phyloP scores from a whole-genome alignment of 371 early-diverging fungal genomes.

The Lichtheimia hyalospora region DNA sequence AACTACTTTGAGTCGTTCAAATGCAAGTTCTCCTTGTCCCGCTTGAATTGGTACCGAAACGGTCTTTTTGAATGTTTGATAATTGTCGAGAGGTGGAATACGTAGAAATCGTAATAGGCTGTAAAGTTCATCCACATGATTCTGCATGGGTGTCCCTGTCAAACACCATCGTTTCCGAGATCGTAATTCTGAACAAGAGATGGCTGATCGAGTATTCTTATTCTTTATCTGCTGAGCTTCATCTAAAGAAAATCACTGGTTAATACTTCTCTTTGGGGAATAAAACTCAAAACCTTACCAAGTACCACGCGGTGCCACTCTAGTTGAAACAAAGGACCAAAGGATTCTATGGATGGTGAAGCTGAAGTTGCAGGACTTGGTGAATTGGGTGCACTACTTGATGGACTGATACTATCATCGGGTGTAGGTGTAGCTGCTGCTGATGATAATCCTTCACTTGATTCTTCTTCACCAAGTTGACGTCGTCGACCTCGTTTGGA shows the following conservation, averaged over 20 bases:
- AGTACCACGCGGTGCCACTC: conserved; percentile 55
- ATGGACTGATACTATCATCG: conserved; percentile 3
- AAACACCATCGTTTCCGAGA: conserved; percentile 81
- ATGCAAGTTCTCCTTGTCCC: conserved; percentile 29
- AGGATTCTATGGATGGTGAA: background rate
- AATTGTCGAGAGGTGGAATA: conserved; percentile 61
- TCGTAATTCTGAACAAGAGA: conserved; percentile 57
- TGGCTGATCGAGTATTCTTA: conserved; percentile 62
- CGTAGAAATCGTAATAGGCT: conserved; percentile 81
- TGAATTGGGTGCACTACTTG: conserved; percentile 5
- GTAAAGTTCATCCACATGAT: conserved; percentile 85
- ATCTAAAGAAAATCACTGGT: conserved; percentile 64
- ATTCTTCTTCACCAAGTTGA: conserved; percentile 12
- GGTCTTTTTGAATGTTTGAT: conserved; percentile 51
- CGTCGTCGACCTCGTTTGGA: conserved; percentile 5
- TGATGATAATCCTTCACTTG: background rate
- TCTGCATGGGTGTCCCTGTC: conserved; percentile 84
- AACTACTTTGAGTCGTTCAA: conserved; percentile 61
- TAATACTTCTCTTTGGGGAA: background rate
- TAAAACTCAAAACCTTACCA: conserved; percentile 19
- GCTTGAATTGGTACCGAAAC: conserved; percentile 54
- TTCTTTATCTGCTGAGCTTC: conserved; percentile 93
- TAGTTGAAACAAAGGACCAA: conserved; percentile 45
- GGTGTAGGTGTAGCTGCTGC: background rate
- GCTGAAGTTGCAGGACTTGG: background rate